These are phyloP conservation scores for Hamamelis virginiana DNA, from an alignment of 164 flowering plant species.

Conservation along the genomic window DNA sequence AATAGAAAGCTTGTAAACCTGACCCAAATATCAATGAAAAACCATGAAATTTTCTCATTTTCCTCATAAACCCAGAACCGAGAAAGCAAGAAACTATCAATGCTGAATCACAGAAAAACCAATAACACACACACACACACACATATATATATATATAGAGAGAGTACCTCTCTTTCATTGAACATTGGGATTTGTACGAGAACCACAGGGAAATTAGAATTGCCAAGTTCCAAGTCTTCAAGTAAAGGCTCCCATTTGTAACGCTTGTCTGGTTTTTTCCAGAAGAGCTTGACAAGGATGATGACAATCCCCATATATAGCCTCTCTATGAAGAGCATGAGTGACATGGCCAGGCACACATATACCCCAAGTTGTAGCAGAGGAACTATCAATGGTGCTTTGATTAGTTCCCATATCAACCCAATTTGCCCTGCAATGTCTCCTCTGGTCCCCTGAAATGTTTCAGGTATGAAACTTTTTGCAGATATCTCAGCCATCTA, in stretches of 20 bases:
- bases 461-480: conserved; percentile 41
- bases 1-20: conserved; percentile 86
- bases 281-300: conserved; percentile 68
- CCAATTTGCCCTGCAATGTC: conserved; percentile 60
- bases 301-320: conserved; percentile 91
- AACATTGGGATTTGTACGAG: conserved; percentile 90
- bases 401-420: conserved; percentile 62
- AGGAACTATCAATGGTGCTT: conserved; percentile 76
- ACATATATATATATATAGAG: neutral
- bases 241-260: conserved; percentile 76
- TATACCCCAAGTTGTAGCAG: conserved; percentile 44
- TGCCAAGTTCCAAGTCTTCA: conserved; percentile 76
- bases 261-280: conserved; percentile 85
- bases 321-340: conserved; percentile 89
- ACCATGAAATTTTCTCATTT: neutral
- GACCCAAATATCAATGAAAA: conserved; percentile 13
- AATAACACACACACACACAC: too few species aligned
- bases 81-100: neutral
- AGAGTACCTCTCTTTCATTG: conserved; percentile 73
- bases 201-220: conserved; percentile 69
- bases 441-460: conserved; percentile 42
- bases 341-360: conserved; percentile 64
- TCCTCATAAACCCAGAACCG: conserved; percentile 10
- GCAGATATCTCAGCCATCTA: conserved; percentile 32
- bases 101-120: neutral